Conservation (phyloP, 306 rosid species). For the Alnus glutinosa region DNA sequence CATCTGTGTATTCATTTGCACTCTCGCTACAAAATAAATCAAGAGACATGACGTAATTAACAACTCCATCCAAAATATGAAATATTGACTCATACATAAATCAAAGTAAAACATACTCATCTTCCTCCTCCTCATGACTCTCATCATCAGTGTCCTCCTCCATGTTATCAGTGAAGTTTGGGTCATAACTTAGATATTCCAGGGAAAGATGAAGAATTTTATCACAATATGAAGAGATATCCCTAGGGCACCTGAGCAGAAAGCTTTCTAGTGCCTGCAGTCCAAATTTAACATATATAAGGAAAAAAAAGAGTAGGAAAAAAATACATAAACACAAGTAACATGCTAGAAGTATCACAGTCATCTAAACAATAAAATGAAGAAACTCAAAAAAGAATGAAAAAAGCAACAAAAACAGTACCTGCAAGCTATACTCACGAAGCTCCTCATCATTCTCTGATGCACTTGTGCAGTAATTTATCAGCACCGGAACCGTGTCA, state of each 20-base stretch:
- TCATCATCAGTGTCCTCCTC: slow-evolving; percentile 98
- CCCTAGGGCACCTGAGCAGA: slow-evolving; percentile 96
- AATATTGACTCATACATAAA: slow-evolving; percentile 25
- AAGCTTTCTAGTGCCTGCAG: slow-evolving; percentile 90
- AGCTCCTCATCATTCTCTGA: slow-evolving; percentile 98
- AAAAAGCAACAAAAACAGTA: slow-evolving; percentile 29
- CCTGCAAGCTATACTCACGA: slow-evolving; percentile 98
- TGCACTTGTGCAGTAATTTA: slow-evolving; percentile 79
- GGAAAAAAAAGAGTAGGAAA: not conserved
- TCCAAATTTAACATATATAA: slow-evolving; percentile 29
- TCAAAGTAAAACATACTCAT: slow-evolving; percentile 63
- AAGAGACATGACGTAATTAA: slow-evolving; percentile 23
- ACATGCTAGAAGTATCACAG: not conserved
- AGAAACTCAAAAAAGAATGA: not conserved
- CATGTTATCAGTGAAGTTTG: slow-evolving; percentile 98
- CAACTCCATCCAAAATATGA: slow-evolving; percentile 16
- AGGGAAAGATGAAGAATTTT: slow-evolving; percentile 85
- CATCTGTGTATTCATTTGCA: slow-evolving; percentile 97
- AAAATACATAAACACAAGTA: not conserved
- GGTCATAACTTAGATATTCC: slow-evolving; percentile 91
- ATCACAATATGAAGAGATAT: slow-evolving; percentile 79
- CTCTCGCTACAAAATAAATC: slow-evolving; percentile 72
- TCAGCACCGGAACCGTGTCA: slow-evolving; percentile 87
- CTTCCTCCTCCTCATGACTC: slow-evolving; percentile 90
- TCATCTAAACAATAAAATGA: not conserved